Base-by-base conservation (phyloP, 2,329 filamentous ascomycete genomes). In the Curvularia spicifera region DNA sequence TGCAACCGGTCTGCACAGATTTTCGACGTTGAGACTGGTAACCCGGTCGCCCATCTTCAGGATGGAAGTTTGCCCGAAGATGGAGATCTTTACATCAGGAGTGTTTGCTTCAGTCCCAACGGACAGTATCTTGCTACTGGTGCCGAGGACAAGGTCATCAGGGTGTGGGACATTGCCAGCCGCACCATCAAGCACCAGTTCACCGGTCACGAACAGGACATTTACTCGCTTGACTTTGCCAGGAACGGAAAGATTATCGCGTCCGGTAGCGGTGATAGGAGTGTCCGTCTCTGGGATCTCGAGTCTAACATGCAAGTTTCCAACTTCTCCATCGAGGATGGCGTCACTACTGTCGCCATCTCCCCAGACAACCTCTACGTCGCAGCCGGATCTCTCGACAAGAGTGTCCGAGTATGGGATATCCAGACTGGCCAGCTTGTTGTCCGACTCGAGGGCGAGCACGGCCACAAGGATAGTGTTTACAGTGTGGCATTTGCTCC, bases 1-100 rank as follows among this genome's bases (percentile, higher is more conserved):
- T 98, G 95, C 83, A 99, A 99, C 79, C 85, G 93, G 64, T 97
- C 93, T n/a, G 95, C 95, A n/a, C 94, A 98, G 79, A 99, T 99
- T 70, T 99, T 95, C 77, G 95, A 99, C 66, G 94, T 98, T 42
- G 84, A 87, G 70, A 90, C 87, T 15, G 95, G 95, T 55, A 87
- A 91, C 68, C 95, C 94, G 76, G 88, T 98, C 52, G 95, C 91
- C 66, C 89, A 95, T 58, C 83, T 98, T 33, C 92, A 97, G 77
- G 95, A 99, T 70, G 90, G 94, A 68, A 89, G 85, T 45, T 91
- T 93, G 45, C 92, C 96, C 66, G 88, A 93, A 69, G 89, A 91
- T 53, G 93, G 94, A 28, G 95, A 99, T 78, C 83, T 99, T 31
- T 99, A 98, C 78, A 99, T 99, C 70, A 85, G 95, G 69, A 98